Conservation (phyloP, 2,329 filamentous ascomycete genomes). For the Fusarium lateritium region DNA sequence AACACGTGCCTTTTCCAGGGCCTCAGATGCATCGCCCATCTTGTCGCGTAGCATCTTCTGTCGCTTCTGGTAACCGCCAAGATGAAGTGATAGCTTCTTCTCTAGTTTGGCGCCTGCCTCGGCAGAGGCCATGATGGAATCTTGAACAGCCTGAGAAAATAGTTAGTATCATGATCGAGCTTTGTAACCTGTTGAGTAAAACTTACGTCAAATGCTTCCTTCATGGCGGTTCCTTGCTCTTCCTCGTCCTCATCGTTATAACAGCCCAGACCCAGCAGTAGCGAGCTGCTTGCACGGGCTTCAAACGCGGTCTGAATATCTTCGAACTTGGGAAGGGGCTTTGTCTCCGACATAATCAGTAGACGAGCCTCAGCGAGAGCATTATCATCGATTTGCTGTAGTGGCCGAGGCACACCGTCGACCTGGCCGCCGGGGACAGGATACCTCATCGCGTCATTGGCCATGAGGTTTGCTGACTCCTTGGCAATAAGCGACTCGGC, state of each 20-base stretch:
- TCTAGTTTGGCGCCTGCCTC: conserved; percentile 89
- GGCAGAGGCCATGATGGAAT: conserved; percentile 79
- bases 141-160: conserved; percentile 73
- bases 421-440: conserved; percentile 78
- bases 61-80: conserved; percentile 92
- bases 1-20: conserved; percentile 79
- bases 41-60: conserved; percentile 86
- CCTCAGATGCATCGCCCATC: conserved; percentile 80
- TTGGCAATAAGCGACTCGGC: conserved; percentile 79
- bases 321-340: conserved; percentile 62
- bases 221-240: conserved; percentile 74
- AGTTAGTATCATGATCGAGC: conserved; percentile 30
- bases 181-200: not conserved
- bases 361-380: conserved; percentile 82
- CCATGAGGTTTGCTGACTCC: conserved; percentile 85
- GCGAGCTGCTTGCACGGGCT: conserved; percentile 65
- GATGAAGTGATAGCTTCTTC: conserved; percentile 89
- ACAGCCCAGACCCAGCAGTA: conserved; percentile 84
- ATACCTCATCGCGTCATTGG: conserved; percentile 83
- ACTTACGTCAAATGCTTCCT: conserved; percentile 80
- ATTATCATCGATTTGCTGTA: conserved; percentile 79
- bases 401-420: conserved; percentile 69
- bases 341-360: conserved; percentile 80
- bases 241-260: conserved; percentile 86
- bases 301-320: conserved; percentile 70